These are phyloP conservation scores for Fusarium sp. DNA, from an alignment of 2,329 filamentous ascomycete genomes.

Conservation along the genomic window DNA sequence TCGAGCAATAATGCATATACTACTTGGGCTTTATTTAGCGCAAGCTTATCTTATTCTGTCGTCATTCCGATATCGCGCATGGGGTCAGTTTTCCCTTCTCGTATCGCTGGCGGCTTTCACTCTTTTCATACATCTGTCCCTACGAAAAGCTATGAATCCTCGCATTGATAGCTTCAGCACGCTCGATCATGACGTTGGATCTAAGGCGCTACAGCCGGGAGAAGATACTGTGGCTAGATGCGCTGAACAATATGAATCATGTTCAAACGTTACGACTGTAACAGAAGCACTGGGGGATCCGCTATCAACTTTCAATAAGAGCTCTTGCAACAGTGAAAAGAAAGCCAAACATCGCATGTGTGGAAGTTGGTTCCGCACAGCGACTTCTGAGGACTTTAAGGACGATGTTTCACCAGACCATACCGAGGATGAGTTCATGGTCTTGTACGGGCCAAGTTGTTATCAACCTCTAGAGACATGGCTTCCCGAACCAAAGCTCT, in stretches of 20 bases:
- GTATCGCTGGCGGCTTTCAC: fast-evolving
- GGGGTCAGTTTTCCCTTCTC: background rate
- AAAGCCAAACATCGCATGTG: background rate
- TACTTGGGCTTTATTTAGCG: background rate
- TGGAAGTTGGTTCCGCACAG: fast-evolving
- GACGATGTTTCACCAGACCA: fast-evolving
- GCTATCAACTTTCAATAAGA: fast-evolving
- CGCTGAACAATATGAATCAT: fast-evolving
- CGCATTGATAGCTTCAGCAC: background rate
- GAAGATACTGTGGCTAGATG: background rate
- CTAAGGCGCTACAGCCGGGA: fast-evolving
- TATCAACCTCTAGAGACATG: background rate
- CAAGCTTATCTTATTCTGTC: background rate
- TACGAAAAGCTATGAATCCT: background rate
- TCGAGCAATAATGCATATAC: background rate
- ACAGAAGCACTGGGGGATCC: fast-evolving
- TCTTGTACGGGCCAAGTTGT: background rate
- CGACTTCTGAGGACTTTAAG: background rate
- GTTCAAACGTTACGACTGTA: fast-evolving
- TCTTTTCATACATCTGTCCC: background rate
- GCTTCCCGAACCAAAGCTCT: background rate
- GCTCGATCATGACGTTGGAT: fast-evolving
- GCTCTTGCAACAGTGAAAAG: fast-evolving
- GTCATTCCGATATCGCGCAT: fast-evolving
- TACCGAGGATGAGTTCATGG: background rate